Evolutionary conservation across 768 basidiomycete genomes (phyloP), one percentile per base, ranked within the genome.

Genomic region (Boletus rubescentipes): DNA sequence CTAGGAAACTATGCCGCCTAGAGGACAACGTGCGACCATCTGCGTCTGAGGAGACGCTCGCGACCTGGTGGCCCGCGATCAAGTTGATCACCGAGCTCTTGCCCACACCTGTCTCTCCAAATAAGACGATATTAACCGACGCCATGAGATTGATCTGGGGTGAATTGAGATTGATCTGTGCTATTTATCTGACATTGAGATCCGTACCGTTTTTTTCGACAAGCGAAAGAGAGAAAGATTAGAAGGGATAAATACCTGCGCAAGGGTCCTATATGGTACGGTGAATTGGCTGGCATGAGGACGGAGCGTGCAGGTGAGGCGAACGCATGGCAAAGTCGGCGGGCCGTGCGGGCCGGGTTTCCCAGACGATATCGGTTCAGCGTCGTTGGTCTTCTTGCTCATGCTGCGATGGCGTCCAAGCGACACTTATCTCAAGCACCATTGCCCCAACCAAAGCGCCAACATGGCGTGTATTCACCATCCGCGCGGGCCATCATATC

Each of bases 401-500:
- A n/a, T 18, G 16, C 38, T 32, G 51, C 60, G 59, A 82, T 82
- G 81, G 30, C 54, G 18, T 73, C 72, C 21, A 86, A 86, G 65
- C 83, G 75, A 54, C 57, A 61, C n/a, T 60, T 79, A 36, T 80
- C 83, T 5, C 75, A 78, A 40, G 72, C 71, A 1, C 63, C 72
- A 3, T 67, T 85, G n/a, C 85, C 83, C 15, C 75, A 79, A 14
- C 59, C 83, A 43, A 90, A 88, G 68, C 83, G 86, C 23, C 59
- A 76, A 11, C 82, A 80, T 58, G 58, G 61, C 45, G 42, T 42
- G 11, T 39, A 50, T 34, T 16, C 43, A 49, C 58, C 57, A 26
- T 53, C 51, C 3, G 61, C 49, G 31, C 51, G 55, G 29, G 60
- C 50, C 6, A 43, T 55, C 26, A 40, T 63, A 56, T 56, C 72